Evolutionary conservation across 345 rosid species (phyloP).

Genomic region (Reutealis trisperma): DNA sequence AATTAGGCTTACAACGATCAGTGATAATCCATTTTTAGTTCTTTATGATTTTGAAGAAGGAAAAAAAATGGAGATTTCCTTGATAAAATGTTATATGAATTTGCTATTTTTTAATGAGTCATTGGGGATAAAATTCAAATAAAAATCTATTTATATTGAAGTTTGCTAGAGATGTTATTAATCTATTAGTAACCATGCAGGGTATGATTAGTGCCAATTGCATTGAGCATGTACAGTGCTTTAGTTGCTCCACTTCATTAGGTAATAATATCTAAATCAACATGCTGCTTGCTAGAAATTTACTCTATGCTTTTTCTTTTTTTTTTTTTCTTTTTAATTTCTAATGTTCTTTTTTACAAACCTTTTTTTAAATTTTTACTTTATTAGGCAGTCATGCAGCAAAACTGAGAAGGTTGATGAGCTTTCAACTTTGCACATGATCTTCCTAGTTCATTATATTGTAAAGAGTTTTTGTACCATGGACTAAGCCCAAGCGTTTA

Average conservation of each 20-base stretch:
- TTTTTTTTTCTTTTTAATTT: neutral
- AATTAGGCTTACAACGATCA: constrained; percentile 6
- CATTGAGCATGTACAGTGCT: neutral
- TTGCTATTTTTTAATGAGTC: neutral
- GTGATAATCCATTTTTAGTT: neutral
- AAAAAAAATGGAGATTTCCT: neutral
- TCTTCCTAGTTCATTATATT: neutral
- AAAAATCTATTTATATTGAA: neutral
- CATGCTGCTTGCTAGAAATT: neutral
- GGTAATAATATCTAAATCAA: constrained; percentile 1
- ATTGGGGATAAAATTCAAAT: neutral
- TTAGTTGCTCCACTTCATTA: constrained; percentile 10
- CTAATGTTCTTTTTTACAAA: neutral
- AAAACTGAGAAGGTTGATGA: neutral
- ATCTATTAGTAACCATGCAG: neutral
- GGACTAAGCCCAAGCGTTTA: too few relatives aligned
- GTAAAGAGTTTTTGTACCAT: too few relatives aligned
- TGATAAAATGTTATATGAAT: neutral
- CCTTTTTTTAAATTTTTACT: neutral
- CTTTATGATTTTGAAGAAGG: neutral
- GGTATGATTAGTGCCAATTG: neutral
- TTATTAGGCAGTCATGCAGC: neutral
- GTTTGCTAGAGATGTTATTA: neutral
- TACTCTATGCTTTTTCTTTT: neutral
- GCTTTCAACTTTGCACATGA: neutral